Evolutionary conservation across 1,284 basidiomycete genomes (phyloP).

Genomic region (Coniferiporia sulphurascens): DNA sequence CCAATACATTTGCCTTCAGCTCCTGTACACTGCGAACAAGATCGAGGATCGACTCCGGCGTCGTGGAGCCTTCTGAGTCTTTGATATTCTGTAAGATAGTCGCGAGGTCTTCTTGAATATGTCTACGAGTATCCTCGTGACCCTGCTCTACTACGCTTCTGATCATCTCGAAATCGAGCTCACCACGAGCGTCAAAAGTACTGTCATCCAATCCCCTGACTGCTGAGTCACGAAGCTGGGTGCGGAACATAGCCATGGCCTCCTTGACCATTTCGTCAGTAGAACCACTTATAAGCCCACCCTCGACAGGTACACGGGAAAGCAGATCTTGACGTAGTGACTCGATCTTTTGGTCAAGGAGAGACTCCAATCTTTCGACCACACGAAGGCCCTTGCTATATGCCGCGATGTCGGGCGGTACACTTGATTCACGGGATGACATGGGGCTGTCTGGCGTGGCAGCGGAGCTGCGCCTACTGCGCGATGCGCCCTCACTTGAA

Average conservation of each 20-base stretch:
- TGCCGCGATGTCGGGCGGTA: constrained; percentile 48
- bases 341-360: constrained; percentile 67
- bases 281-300: constrained; percentile 33
- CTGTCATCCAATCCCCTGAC: constrained; percentile 55
- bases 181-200: constrained; percentile 65
- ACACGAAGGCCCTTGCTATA: constrained; percentile 55
- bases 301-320: constrained; percentile 20
- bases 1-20: constrained; percentile 7
- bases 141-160: constrained; percentile 64
- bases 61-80: neutral
- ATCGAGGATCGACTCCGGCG: constrained; percentile 5
- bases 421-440: constrained; percentile 41
- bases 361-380: constrained; percentile 51
- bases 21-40: constrained; percentile 12
- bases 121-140: constrained; percentile 51
- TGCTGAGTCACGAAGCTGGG: constrained; percentile 60
- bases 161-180: constrained; percentile 72
- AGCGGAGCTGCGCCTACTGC: neutral
- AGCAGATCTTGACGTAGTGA: constrained; percentile 40
- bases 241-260: constrained; percentile 59
- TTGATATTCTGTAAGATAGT: constrained; percentile 34
- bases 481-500: constrained; percentile 7
- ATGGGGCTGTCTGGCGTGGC: constrained; percentile 28
- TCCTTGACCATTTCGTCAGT: constrained; percentile 61
- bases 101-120: constrained; percentile 56